Evolutionary conservation across 208 protist species (phyloP), one percentile per base, ranked within the genome.

Genomic region (Wallacemonas sp.): DNA sequence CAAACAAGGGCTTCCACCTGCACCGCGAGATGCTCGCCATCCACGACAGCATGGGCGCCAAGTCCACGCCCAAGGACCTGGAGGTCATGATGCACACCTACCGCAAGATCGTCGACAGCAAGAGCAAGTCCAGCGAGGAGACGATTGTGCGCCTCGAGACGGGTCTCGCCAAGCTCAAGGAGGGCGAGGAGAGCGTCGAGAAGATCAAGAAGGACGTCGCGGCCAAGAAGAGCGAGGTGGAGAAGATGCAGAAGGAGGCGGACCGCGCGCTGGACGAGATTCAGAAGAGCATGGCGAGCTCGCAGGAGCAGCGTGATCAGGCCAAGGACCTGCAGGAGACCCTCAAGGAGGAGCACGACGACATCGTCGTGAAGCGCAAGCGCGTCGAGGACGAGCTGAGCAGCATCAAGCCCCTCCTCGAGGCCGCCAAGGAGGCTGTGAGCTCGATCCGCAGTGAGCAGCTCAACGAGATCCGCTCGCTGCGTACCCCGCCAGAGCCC

Each of bases 381-480:
- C 84, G 91, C 46, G 91, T 98, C 19, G 93, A 99, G 68, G 74
- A 85, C 43, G 92, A 99, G 78, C 80, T 99, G 16, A 71, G 78
- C 43, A 80, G 79, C 47, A 97, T 99, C 62, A 79, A 96, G 71
- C 98, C 98, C 2, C 75, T 98, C 33, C 79, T 99, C 38, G 94
- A 99, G 36, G 86, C 81, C n/a, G 97, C 98, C 0, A 73, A 89
- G 29, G 76, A 96, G 66, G 94, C 97, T 8, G 98, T 99, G 21
- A 96, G 92, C 57, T 76, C 74, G 34, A 98, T 99, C 63, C 80
- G 80, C 26, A 89, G 76, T 62, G 89, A 98, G 66, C 90, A 97
- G 58, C 81, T 99, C 12, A 97, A 88, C 65, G 98, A 99, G 79
- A 98, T 99, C 56, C 91, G 95, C 24, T 92, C 92, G 5, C 82